Percentiles rank a stretch among this genome's conserved stretches.
Conservation (phyloP, 148 eudicot species). For the Camellia japonica region DNA sequence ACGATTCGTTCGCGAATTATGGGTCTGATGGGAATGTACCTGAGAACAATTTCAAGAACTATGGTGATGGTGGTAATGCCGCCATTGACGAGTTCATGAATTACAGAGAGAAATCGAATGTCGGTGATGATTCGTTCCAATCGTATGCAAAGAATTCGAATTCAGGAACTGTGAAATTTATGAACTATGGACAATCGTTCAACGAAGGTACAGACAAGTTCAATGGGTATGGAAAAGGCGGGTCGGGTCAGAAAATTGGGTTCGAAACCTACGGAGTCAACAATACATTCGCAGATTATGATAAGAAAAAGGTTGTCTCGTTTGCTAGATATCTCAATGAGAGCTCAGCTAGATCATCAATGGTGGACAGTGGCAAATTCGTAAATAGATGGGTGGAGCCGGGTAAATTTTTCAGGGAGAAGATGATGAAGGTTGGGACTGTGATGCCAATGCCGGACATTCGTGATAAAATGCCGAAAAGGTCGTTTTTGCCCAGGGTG, state of each 20-base stretch:
- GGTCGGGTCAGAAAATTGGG: conserved; percentile 26
- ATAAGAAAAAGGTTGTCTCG: conserved; percentile 32
- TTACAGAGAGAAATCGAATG: conserved; percentile 53
- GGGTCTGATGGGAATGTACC: conserved; percentile 45
- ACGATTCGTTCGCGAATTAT: conserved; percentile 48
- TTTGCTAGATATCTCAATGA: conserved; percentile 42
- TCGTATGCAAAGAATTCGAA: conserved; percentile 54
- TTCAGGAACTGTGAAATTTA: conserved; percentile 33
- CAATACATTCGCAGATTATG: conserved; percentile 52
- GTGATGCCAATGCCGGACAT: conserved; percentile 93
- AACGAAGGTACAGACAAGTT: conserved; percentile 55
- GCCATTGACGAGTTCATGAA: conserved; percentile 38
- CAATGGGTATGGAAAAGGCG: conserved; percentile 48
- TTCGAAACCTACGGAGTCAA: conserved; percentile 48
- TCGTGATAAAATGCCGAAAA: conserved; percentile 74
- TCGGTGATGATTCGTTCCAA: conserved; percentile 48
- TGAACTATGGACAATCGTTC: conserved; percentile 40
- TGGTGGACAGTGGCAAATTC: conserved; percentile 28
- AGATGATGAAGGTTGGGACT: conserved; percentile 50
- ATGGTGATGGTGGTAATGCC: conserved; percentile 43
- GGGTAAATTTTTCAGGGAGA: conserved; percentile 79
- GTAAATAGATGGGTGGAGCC: conserved; percentile 70
- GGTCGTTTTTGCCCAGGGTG: conserved; percentile 79
- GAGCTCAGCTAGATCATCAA: conserved; percentile 3
- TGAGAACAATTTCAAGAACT: conserved; percentile 42